These are phyloP conservation scores for Ascochyta fabae DNA, from an alignment of 2,329 filamentous ascomycete genomes.

Conservation along the genomic window DNA sequence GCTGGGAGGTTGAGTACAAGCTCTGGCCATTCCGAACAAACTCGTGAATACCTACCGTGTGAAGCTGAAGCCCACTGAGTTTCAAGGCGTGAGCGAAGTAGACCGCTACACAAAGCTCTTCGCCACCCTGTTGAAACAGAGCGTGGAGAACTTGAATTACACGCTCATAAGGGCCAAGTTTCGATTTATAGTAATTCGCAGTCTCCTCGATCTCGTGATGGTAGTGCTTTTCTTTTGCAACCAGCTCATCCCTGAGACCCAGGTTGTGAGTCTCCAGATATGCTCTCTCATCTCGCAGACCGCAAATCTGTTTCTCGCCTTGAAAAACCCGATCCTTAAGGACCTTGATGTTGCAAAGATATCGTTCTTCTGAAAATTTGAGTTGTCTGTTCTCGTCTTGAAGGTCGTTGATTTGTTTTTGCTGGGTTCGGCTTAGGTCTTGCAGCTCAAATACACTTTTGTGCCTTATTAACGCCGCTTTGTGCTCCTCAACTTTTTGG, in stretches of 20 bases:
- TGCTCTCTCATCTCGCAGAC: neutral
- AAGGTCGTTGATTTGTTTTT: neutral
- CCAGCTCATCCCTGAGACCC: neutral
- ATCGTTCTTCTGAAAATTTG: neutral
- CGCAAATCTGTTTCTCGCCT: neutral
- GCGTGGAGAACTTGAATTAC: neutral
- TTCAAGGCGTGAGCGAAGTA: neutral
- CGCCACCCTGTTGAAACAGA: neutral
- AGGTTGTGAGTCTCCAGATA: neutral
- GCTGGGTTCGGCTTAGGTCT: neutral
- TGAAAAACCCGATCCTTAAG: neutral
- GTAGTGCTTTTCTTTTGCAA: neutral
- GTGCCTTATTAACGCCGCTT: neutral
- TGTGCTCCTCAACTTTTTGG: neutral
- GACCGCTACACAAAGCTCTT: neutral
- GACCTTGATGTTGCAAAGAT: neutral
- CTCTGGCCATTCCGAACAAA: neutral
- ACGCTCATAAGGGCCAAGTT: neutral
- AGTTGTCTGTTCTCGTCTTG: neutral
- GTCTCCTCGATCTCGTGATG: neutral
- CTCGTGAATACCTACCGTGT: neutral
- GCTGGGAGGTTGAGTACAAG: neutral
- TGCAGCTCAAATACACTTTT: neutral
- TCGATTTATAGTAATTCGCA: neutral
- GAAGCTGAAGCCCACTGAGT: neutral